These are phyloP conservation scores for Globisporangium cylindrosporum DNA, from an alignment of 352 stramenopile species.

Conservation along the genomic window DNA sequence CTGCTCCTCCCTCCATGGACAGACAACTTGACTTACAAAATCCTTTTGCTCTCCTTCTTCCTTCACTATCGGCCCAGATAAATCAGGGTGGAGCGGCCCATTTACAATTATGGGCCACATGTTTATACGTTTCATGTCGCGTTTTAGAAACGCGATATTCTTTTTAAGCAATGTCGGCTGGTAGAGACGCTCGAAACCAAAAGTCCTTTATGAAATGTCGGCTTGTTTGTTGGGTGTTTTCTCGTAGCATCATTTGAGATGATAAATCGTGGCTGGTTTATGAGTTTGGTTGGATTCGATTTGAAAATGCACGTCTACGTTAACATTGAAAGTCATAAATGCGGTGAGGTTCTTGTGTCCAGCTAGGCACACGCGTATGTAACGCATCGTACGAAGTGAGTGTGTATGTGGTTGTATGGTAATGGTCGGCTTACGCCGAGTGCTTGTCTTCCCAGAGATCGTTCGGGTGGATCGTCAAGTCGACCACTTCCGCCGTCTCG, in stretches of 20 bases:
- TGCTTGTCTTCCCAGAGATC: constrained; percentile 57
- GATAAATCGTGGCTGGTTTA: neutral
- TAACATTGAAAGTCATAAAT: neutral
- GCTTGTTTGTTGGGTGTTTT: too few species aligned
- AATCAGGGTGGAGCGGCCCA: neutral
- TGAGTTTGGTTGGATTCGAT: neutral
- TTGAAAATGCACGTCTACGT: neutral
- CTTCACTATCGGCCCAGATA: neutral
- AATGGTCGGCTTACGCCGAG: constrained; percentile 2
- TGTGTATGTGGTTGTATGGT: neutral
- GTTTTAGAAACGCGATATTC: too few species aligned
- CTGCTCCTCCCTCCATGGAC: neutral
- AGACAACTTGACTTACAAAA: neutral
- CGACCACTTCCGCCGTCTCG: constrained; percentile 67
- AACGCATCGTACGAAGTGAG: neutral
- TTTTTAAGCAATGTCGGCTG: too few species aligned
- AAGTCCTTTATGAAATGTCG: too few species aligned
- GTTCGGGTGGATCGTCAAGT: constrained; percentile 76
- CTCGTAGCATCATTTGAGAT: neutral
- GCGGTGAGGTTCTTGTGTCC: neutral
- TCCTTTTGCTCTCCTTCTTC: neutral
- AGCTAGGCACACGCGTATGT: neutral
- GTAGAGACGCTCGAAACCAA: too few species aligned
- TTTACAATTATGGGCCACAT: constrained; percentile 2
- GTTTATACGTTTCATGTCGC: neutral